These are phyloP conservation scores for Blastobotrys mokoenaii DNA, from an alignment of 805 yeast genomes.

Conservation along the genomic window DNA sequence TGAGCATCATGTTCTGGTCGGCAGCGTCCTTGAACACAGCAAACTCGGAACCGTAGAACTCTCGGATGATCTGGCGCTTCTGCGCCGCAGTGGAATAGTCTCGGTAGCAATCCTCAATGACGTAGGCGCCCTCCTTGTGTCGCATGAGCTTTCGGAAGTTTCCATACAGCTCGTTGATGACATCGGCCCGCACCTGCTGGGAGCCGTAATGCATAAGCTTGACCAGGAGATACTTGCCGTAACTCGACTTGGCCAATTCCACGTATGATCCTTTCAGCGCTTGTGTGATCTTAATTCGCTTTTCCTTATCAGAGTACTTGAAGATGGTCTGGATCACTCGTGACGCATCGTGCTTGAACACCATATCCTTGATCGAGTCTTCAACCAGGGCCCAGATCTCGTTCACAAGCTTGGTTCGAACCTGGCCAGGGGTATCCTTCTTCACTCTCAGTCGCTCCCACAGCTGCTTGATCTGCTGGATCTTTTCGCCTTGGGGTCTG, in stretches of 20 bases:
- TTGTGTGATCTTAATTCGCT: conserved; percentile 60
- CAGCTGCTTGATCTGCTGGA: conserved; percentile 71
- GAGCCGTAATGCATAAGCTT: conserved; percentile 90
- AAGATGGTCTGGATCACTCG: conserved; percentile 91
- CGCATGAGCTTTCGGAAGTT: conserved; percentile 85
- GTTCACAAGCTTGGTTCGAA: conserved; percentile 67
- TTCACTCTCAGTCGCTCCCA: conserved; percentile 92
- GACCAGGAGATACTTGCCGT: conserved; percentile 85
- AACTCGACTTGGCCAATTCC: conserved; percentile 80
- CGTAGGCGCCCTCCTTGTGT: conserved; percentile 97
- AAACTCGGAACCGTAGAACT: conserved; percentile 94
- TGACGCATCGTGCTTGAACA: conserved; percentile 91
- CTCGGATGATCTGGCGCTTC: conserved; percentile 84
- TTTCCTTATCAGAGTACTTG: conserved; percentile 72
- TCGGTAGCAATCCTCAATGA: conserved; percentile 84
- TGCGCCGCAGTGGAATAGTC: conserved; percentile 80
- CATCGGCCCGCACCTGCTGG: conserved; percentile 63
- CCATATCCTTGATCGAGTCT: conserved; percentile 73
- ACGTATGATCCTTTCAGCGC: conserved; percentile 70
- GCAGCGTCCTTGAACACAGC: conserved; percentile 80
- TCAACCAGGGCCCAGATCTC: conserved; percentile 80
- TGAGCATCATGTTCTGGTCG: conserved; percentile 47
- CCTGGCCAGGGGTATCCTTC: conserved; percentile 66
- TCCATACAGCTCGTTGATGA: conserved; percentile 83
- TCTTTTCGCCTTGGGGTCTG: conserved; percentile 80